Percentiles rank a stretch among this genome's conserved stretches.
These are phyloP conservation scores for Naumovozyma dairenensis DNA, from an alignment of 805 yeast genomes.

Conservation along the genomic window DNA sequence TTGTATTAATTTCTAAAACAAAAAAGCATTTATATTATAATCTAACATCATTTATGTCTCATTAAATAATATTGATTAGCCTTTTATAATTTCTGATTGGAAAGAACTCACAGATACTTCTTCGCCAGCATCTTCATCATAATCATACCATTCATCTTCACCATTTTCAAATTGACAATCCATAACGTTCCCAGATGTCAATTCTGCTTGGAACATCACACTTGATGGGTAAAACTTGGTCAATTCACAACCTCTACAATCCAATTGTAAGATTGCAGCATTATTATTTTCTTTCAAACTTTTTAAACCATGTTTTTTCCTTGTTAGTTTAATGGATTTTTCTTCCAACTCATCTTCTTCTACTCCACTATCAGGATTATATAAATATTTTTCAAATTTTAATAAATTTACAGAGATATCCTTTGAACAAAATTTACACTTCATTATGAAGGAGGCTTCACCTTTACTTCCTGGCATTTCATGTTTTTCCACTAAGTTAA, in stretches of 20 bases:
- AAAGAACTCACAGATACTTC: conserved; percentile 77
- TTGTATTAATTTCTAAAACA: too few relatives aligned
- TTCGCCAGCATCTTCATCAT: conserved; percentile 70
- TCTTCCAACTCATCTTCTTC: conserved; percentile 8
- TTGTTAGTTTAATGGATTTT: conserved; percentile 12
- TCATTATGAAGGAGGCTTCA: conserved; percentile 72
- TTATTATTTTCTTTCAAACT: conserved; percentile 9
- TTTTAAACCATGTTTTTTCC: conserved; percentile 24
- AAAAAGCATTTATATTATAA: too few relatives aligned
- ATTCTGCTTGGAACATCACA: conserved; percentile 16
- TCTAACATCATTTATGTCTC: too few relatives aligned
- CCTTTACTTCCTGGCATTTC: conserved; percentile 67
- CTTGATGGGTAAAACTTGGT: conserved; percentile 51
- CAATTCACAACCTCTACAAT: conserved; percentile 77
- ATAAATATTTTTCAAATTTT: conserved; percentile 18
- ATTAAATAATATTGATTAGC: conserved; percentile 15
- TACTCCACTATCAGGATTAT: conserved; percentile 12
- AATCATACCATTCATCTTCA: conserved; percentile 90
- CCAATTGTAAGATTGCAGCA: conserved; percentile 53
- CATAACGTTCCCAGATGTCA: conserved; percentile 18
- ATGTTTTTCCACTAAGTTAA: conserved; percentile 57
- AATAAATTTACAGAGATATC: conserved; percentile 21
- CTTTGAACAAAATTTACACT: conserved; percentile 53
- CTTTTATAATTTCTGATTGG: conserved; percentile 49
- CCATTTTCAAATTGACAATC: conserved; percentile 43